Percentiles rank a stretch among this genome's conserved stretches.
phyloP scores from a whole-genome alignment of 305 asterid species.

The Coffea humblotiana region DNA sequence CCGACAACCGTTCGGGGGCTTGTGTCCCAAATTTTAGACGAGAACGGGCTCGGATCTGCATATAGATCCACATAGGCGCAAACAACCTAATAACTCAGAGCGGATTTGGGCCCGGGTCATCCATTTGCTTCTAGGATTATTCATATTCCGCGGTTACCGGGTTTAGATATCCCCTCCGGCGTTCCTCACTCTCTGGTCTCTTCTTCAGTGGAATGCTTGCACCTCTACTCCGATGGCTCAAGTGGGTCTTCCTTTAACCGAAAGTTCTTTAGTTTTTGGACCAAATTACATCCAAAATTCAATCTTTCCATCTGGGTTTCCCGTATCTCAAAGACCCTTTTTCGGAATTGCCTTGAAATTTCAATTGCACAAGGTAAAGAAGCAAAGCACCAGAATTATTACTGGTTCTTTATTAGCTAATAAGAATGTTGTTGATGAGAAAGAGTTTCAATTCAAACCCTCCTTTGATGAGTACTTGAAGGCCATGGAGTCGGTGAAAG shows the following conservation, averaged over 20 bases:
- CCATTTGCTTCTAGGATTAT: no score
- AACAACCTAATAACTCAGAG: no score
- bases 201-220: conserved; percentile 6
- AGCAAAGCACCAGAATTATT: conserved; percentile 19
- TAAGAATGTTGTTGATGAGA: conserved; percentile 35
- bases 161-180: background rate
- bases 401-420: conserved; percentile 30
- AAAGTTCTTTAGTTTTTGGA: conserved; percentile 9
- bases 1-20: no score
- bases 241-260: conserved; percentile 8
- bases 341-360: conserved; percentile 25
- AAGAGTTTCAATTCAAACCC: conserved; percentile 68
- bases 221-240: conserved; percentile 2
- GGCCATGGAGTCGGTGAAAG: conserved; percentile 74
- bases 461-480: conserved; percentile 85
- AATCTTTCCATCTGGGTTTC: conserved; percentile 27
- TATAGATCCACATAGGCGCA: no score
- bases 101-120: no score
- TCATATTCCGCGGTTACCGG: background rate
- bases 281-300: conserved; percentile 14
- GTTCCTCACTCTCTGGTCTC: background rate
- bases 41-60: no score
- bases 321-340: conserved; percentile 33
- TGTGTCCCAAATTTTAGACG: no score
- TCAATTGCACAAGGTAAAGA: conserved; percentile 35